A percentile compares a stretch with the other conserved stretches of the same genome.
phyloP scores from a whole-genome alignment of 2,329 filamentous ascomycete genomes.

The Penicillium corylophilum region DNA sequence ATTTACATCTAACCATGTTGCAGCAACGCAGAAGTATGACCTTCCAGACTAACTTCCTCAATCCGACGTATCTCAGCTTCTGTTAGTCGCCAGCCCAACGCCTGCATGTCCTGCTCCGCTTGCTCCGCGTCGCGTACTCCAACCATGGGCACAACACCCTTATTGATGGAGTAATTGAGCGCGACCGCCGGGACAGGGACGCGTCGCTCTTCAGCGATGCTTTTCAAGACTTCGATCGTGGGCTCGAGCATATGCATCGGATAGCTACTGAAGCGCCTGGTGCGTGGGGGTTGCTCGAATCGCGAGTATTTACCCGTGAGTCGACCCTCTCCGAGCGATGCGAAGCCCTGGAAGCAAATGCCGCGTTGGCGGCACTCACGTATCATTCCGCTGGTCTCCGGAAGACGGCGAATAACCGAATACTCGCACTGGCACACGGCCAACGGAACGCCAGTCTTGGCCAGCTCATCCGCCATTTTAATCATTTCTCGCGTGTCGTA shows the following conservation, averaged over 20 bases:
- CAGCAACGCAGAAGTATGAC: conserved; percentile 40
- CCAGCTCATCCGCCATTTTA: conserved; percentile 43
- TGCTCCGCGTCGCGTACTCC: conserved; percentile 45
- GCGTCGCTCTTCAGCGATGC: conserved; percentile 36
- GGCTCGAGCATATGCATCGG: conserved; percentile 46
- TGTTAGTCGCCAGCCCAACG: conserved; percentile 44
- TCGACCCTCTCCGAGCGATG: conserved; percentile 42
- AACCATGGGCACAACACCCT: conserved; percentile 45
- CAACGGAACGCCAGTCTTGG: conserved; percentile 39
- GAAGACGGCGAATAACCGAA: conserved; percentile 43
- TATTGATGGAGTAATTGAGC: conserved; percentile 47
- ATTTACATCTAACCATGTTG: conserved; percentile 41
- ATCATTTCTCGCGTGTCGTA: conserved; percentile 45
- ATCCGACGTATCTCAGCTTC: conserved; percentile 44
- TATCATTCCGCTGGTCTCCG: conserved; percentile 42
- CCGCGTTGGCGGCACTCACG: conserved; percentile 41
- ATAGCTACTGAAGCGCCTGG: conserved; percentile 44
- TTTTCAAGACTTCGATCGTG: conserved; percentile 35
- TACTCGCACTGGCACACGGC: conserved; percentile 49
- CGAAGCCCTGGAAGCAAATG: conserved; percentile 47
- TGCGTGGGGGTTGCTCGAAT: conserved; percentile 38
- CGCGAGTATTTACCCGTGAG: conserved; percentile 43
- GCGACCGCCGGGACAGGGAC: conserved; percentile 41
- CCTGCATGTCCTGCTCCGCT: conserved; percentile 40
- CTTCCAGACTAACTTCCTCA: conserved; percentile 43